Conservation (phyloP, 768 basidiomycete genomes). For the Lentinula sp. region DNA sequence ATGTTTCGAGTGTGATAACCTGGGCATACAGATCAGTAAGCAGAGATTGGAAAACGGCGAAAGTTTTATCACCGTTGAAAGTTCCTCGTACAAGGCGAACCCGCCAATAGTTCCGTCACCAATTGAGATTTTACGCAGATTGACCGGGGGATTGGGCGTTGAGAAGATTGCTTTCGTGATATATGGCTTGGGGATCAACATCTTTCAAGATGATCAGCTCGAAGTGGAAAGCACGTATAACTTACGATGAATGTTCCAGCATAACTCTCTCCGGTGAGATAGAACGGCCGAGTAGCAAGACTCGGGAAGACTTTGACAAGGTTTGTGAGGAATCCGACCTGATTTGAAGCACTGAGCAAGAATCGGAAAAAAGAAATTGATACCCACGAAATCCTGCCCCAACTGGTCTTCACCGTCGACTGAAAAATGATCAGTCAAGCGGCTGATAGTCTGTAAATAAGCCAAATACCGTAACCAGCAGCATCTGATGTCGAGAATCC, state of each 20-base stretch:
- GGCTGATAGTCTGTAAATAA: background rate
- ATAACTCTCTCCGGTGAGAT: slow-evolving; percentile 71
- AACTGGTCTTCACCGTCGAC: slow-evolving; percentile 64
- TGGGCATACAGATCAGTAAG: slow-evolving; percentile 13
- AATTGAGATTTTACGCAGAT: slow-evolving; percentile 61
- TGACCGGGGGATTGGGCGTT: slow-evolving; percentile 58
- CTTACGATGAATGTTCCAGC: slow-evolving; percentile 67
- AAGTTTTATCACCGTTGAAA: slow-evolving; percentile 52
- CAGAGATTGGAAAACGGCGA: slow-evolving; percentile 42
- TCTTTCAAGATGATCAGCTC: background rate
- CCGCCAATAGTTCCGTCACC: slow-evolving; percentile 66
- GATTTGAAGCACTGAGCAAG: background rate
- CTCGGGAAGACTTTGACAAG: slow-evolving; percentile 74
- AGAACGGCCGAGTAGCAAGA: slow-evolving; percentile 58
- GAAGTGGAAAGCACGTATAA: slow-evolving; percentile 15
- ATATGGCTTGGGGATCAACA: slow-evolving; percentile 46
- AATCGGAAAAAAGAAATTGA: background rate
- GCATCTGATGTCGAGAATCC: slow-evolving; percentile 2
- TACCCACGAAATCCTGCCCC: slow-evolving; percentile 47
- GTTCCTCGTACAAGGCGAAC: slow-evolving; percentile 41
- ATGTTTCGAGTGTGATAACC: slow-evolving; percentile 60
- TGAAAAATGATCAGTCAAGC: slow-evolving; percentile 9
- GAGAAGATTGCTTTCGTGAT: slow-evolving; percentile 69
- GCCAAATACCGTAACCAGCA: slow-evolving; percentile 1
- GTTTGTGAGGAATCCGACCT: slow-evolving; percentile 74